A percentile compares a stretch with the other conserved stretches of the same genome.
These are phyloP conservation scores for Nitzschia sp. DNA, from an alignment of 108 stramenopile species.

Conservation along the genomic window DNA sequence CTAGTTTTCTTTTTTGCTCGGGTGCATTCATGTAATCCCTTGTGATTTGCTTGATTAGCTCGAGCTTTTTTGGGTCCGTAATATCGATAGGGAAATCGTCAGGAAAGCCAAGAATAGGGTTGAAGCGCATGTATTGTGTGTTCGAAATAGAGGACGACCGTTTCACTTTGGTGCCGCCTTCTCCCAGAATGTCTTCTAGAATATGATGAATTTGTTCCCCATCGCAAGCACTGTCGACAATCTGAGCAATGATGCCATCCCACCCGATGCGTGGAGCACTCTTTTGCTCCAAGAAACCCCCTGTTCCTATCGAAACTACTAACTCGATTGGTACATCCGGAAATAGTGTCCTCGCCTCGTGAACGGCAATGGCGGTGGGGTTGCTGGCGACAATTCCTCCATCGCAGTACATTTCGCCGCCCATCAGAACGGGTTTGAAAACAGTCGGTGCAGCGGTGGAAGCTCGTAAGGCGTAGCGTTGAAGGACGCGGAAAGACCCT, in stretches of 20 bases:
- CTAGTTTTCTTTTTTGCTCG: conserved; percentile 60
- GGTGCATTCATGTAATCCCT: conserved; percentile 69
- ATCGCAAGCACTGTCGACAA: conserved; percentile 81
- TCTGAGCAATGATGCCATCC: conserved; percentile 89
- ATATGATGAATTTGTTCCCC: conserved; percentile 77
- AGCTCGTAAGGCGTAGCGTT: conserved; percentile 75
- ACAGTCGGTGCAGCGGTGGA: conserved; percentile 89
- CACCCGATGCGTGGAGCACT: conserved; percentile 79
- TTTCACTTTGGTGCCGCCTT: conserved; percentile 36
- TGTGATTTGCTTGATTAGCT: conserved; percentile 60
- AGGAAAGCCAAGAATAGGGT: conserved; percentile 67
- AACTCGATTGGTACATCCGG: conserved; percentile 84
- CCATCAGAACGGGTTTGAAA: conserved; percentile 86
- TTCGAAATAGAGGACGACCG: conserved; percentile 43
- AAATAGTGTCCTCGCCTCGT: conserved; percentile 82
- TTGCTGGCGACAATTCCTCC: conserved; percentile 88
- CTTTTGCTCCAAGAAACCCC: conserved; percentile 74
- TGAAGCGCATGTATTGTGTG: conserved; percentile 81
- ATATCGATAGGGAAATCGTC: conserved; percentile 59
- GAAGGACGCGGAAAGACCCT: conserved; percentile 82
- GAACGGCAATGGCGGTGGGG: conserved; percentile 84
- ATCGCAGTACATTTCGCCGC: conserved; percentile 85
- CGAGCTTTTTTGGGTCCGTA: conserved; percentile 64
- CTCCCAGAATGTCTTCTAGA: conserved; percentile 77
- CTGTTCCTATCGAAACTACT: conserved; percentile 79